Percentiles rank a stretch among this genome's conserved stretches.
These are phyloP conservation scores for Candida awuae DNA, from an alignment of 805 yeast species.

Conservation along the genomic window DNA sequence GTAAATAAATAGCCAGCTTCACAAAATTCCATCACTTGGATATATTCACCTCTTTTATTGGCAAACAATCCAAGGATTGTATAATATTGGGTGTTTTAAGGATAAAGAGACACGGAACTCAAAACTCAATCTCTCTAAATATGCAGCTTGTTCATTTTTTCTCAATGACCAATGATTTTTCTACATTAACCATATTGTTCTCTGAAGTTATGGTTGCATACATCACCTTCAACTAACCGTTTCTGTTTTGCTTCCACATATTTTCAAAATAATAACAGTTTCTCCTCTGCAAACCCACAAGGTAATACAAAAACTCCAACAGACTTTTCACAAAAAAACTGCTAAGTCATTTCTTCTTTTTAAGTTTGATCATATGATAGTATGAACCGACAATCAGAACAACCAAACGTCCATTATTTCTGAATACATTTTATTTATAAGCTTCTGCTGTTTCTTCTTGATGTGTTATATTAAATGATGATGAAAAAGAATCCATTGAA, in stretches of 20 bases:
- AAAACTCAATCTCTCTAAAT: conserved; percentile 64
- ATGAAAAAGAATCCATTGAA: no score
- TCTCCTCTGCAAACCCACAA: no score
- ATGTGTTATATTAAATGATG: no score
- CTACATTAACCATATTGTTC: conserved; percentile 93
- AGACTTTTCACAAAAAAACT: conserved; percentile 42
- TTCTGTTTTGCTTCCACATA: conserved; percentile 39
- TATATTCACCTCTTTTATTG: conserved; percentile 40
- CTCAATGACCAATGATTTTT: conserved; percentile 89
- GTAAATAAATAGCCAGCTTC: conserved; percentile 77
- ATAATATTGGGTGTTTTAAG: no score
- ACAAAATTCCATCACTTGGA: conserved; percentile 82
- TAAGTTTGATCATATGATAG: no score
- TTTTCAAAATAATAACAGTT: conserved; percentile 61
- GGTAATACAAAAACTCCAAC: conserved; percentile 73
- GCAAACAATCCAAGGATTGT: neutral
- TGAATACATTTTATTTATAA: no score
- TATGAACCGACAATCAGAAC: no score
- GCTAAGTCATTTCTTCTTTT: no score
- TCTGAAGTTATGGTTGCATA: conserved; percentile 43
- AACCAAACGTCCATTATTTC: no score
- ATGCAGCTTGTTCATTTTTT: conserved; percentile 55
- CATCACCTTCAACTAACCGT: neutral
- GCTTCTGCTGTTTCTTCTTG: no score
- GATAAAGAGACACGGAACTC: conserved; percentile 81